Evolutionary conservation across 2,329 filamentous ascomycete species (phyloP).

Genomic region (Furcasterigmium furcatum): DNA sequence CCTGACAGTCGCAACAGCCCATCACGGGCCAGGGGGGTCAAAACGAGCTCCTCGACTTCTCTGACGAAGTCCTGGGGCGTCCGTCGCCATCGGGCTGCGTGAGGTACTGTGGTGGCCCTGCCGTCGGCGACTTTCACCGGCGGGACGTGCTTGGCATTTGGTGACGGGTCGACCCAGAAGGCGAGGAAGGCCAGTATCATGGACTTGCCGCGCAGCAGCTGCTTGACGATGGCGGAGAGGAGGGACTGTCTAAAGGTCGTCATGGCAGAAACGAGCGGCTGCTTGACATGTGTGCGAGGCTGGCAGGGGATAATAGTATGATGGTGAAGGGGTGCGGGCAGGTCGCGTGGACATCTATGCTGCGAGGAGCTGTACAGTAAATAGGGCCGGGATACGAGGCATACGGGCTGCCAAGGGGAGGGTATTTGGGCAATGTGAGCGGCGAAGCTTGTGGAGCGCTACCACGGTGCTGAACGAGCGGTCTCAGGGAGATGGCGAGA

Average conservation of each 20-base stretch:
- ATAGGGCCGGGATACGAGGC: constrained; percentile 7
- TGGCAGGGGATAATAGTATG: neutral
- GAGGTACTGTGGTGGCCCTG: constrained; percentile 6
- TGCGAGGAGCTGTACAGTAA: constrained; percentile 10
- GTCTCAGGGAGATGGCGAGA: too few relatives aligned
- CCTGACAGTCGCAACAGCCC: constrained; percentile 43
- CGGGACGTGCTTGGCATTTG: constrained; percentile 13
- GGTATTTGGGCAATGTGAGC: constrained; percentile 2
- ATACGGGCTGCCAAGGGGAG: neutral
- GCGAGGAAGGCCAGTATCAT: constrained; percentile 52
- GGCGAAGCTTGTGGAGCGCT: too few relatives aligned
- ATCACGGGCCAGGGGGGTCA: constrained; percentile 42
- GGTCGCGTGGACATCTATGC: constrained; percentile 12
- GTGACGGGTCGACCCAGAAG: constrained; percentile 10
- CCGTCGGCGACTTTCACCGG: constrained; percentile 8
- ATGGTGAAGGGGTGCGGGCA: constrained; percentile 8
- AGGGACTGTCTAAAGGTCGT: constrained; percentile 51
- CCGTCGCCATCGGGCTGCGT: constrained; percentile 10
- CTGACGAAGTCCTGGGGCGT: constrained; percentile 50
- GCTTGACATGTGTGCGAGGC: constrained; percentile 33
- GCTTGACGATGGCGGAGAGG: constrained; percentile 52
- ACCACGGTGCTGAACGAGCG: too few relatives aligned
- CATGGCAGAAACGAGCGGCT: constrained; percentile 55
- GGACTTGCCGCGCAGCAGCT: constrained; percentile 56
- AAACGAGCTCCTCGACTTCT: constrained; percentile 51